Percentiles rank a stretch among this genome's conserved stretches.
Conservation (phyloP, 1,284 basidiomycete species). For the Melampsora occidentalis region DNA sequence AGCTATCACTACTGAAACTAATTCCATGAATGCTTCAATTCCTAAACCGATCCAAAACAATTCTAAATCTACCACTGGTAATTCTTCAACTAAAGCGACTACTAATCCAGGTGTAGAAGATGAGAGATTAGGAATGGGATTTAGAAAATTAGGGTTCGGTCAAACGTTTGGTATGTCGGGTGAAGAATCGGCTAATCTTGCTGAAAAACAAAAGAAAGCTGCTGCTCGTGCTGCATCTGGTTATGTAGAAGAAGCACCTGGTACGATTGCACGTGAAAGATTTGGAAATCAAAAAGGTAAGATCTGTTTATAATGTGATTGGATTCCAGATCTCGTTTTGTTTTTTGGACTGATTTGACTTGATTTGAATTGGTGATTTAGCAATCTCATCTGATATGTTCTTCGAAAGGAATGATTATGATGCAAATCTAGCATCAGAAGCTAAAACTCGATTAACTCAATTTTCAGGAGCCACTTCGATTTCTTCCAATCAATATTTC, state of each 20-base stretch:
- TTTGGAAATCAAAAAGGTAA: slow-evolving; percentile 80
- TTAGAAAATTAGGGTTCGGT: slow-evolving; percentile 82
- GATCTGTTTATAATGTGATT: slow-evolving; percentile 25
- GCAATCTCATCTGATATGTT: slow-evolving; percentile 97
- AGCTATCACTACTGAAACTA: slow-evolving; percentile 56
- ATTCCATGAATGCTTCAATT: slow-evolving; percentile 56
- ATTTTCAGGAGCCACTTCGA: slow-evolving; percentile 89
- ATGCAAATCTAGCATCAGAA: slow-evolving; percentile 69
- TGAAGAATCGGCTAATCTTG: slow-evolving; percentile 48
- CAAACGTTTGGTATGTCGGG: slow-evolving; percentile 58
- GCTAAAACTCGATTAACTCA: slow-evolving; percentile 75
- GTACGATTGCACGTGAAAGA: slow-evolving; percentile 79
- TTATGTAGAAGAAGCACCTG: slow-evolving; percentile 56
- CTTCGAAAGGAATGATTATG: slow-evolving; percentile 86
- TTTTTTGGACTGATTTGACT: too few species aligned
- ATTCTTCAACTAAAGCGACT: slow-evolving; percentile 50
- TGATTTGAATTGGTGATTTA: slow-evolving; percentile 40
- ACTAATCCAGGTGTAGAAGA: slow-evolving; percentile 57
- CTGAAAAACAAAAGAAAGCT: slow-evolving; percentile 47
- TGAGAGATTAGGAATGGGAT: slow-evolving; percentile 71
- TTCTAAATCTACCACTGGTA: slow-evolving; percentile 52
- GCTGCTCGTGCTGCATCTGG: slow-evolving; percentile 47
- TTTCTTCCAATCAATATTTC: slow-evolving; percentile 93
- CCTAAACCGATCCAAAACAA: slow-evolving; percentile 56
- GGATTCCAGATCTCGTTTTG: too few species aligned